A percentile compares a stretch with the other conserved stretches of the same genome.
Evolutionary conservation across 345 rosid species (phyloP).

Genomic region (Leavenworthia alabamica): DNA sequence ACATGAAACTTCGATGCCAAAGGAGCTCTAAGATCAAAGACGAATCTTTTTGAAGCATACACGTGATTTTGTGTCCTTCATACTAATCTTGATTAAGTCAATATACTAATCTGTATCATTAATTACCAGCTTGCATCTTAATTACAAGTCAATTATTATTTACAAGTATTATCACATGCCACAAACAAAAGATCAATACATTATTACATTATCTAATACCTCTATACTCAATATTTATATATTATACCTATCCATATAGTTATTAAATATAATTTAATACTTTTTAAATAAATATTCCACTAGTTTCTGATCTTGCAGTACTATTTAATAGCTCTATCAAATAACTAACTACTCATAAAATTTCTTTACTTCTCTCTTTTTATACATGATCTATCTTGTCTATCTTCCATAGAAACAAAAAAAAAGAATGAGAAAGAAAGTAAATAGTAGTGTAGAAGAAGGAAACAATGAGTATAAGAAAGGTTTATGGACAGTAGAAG

Average conservation of each 20-base stretch:
- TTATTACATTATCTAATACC: too few species aligned
- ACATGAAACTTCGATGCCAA: conserved; percentile 14
- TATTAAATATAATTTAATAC: not conserved
- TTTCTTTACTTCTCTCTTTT: too few species aligned
- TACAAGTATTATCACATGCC: too few species aligned
- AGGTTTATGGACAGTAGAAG: conserved; percentile 50
- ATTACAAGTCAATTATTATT: too few species aligned
- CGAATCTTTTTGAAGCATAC: not conserved
- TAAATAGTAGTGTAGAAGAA: conserved; percentile 4
- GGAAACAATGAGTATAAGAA: conserved; percentile 30
- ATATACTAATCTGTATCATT: not conserved
- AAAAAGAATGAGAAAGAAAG: conserved; percentile 8
- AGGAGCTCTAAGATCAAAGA: not conserved
- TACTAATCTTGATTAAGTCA: too few species aligned
- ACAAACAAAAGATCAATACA: too few species aligned
- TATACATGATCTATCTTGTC: not conserved
- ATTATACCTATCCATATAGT: not conserved
- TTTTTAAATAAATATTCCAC: not conserved
- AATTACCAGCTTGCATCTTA: too few species aligned
- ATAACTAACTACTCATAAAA: too few species aligned
- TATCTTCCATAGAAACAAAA: not conserved
- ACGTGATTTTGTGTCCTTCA: not conserved
- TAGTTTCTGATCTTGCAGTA: not conserved
- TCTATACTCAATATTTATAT: too few species aligned
- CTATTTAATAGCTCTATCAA: not conserved